Conservation (phyloP, 192 early-diverging fungal species). For the Glomus cerebriforme region DNA sequence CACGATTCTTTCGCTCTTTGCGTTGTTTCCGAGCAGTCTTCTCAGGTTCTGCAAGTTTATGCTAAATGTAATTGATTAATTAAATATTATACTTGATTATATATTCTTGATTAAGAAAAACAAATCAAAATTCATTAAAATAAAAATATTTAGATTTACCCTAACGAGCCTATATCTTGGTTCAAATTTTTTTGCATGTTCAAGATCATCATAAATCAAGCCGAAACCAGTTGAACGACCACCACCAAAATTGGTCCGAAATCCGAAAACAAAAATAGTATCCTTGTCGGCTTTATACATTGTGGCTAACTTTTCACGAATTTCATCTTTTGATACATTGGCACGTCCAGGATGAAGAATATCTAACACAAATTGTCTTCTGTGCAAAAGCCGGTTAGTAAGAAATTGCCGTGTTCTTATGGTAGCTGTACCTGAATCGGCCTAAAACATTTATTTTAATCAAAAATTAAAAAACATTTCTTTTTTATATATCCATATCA, state of each 20-base stretch:
- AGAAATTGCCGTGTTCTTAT: slow-evolving; percentile 97
- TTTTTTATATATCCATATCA: too few relatives aligned
- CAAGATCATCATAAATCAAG: slow-evolving; percentile 93
- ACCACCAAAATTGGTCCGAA: slow-evolving; percentile 96
- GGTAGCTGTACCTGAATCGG: neutral
- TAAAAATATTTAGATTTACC: slow-evolving; percentile 39
- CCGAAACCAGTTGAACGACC: slow-evolving; percentile 95
- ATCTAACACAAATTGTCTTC: slow-evolving; percentile 98
- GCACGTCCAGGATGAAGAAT: slow-evolving; percentile 92
- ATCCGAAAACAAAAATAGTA: slow-evolving; percentile 90
- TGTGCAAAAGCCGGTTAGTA: slow-evolving; percentile 96
- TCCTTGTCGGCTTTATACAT: slow-evolving; percentile 92
- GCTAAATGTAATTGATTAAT: slow-evolving; percentile 30
- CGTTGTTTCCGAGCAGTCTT: slow-evolving; percentile 94
- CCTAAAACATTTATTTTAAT: neutral
- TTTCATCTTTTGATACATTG: slow-evolving; percentile 90
- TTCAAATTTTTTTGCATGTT: slow-evolving; percentile 97
- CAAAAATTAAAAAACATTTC: too few relatives aligned
- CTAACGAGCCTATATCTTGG: slow-evolving; percentile 96
- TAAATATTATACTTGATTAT: slow-evolving; percentile 11
- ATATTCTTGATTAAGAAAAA: neutral
- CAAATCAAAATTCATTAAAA: neutral
- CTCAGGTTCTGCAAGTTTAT: slow-evolving; percentile 64
- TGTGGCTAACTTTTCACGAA: slow-evolving; percentile 93
- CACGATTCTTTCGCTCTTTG: slow-evolving; percentile 98